These are phyloP conservation scores for Eimeria acervulina DNA, from an alignment of 169 alveolate genomes.

Conservation along the genomic window DNA sequence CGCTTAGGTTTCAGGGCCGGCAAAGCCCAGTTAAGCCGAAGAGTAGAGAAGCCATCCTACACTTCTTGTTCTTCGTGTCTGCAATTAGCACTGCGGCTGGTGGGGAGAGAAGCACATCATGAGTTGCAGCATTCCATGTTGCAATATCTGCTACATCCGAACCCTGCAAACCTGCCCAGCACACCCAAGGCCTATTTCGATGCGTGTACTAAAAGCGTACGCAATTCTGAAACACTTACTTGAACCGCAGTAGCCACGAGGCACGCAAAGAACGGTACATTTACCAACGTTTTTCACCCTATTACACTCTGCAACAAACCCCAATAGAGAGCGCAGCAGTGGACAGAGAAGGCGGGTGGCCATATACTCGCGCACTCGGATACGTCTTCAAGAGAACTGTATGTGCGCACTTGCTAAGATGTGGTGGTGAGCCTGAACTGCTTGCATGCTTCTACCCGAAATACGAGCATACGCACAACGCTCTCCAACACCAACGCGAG, in stretches of 20 bases:
- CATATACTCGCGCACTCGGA: background rate
- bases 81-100: background rate
- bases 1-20: too few species aligned
- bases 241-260: background rate
- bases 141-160: background rate
- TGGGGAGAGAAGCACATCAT: background rate
- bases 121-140: background rate
- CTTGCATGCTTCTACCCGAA: background rate
- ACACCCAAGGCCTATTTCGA: background rate
- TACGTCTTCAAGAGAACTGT: background rate
- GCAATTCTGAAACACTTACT: background rate
- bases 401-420: background rate
- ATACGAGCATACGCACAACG: background rate
- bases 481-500: background rate
- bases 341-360: too few species aligned
- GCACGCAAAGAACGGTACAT: background rate
- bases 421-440: background rate
- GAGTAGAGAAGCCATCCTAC: background rate
- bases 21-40: too few species aligned
- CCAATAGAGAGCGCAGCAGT: background rate
- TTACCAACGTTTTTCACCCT: background rate
- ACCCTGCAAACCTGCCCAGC: background rate
- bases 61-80: background rate
- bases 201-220: background rate
- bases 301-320: background rate